Evolutionary conservation across 257 asterid genomes (phyloP).

Genomic region (Phtheirospermum japonicum): DNA sequence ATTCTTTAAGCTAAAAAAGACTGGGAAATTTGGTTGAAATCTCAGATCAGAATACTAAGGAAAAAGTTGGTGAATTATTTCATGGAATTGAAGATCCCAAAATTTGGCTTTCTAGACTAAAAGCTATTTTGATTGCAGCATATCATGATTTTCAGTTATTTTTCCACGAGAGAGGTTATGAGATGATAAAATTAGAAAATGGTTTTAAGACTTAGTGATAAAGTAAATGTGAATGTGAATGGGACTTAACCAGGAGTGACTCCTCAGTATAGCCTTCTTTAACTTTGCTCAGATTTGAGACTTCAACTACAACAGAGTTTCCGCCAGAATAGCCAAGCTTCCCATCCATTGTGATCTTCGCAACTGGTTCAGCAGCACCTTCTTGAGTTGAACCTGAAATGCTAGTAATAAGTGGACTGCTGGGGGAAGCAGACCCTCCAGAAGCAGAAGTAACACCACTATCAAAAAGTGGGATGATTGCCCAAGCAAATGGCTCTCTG

Average conservation of each 20-base stretch:
- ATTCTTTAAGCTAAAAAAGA: too few relatives aligned
- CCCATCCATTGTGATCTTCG: conserved; percentile 85
- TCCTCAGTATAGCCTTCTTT: conserved; percentile 98
- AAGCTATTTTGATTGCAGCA: conserved; percentile 15
- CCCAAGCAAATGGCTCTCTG: conserved; percentile 96
- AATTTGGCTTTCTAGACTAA: conserved; percentile 5
- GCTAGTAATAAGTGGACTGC: conserved; percentile 89
- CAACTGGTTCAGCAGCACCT: conserved; percentile 64
- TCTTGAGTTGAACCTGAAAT: conserved; percentile 75
- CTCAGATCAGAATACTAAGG: neutral
- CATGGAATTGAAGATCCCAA: neutral
- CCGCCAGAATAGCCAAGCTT: conserved; percentile 84
- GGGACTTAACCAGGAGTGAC: conserved; percentile 73
- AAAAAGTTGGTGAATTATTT: neutral
- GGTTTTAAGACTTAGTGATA: neutral
- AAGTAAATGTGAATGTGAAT: conserved; percentile 9
- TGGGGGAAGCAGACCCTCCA: conserved; percentile 89
- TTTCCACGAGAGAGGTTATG: conserved; percentile 4
- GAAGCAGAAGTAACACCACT: conserved; percentile 68
- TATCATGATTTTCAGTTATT: neutral
- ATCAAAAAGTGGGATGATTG: conserved; percentile 94
- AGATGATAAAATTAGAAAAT: neutral
- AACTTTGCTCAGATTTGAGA: conserved; percentile 94
- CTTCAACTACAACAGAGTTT: conserved; percentile 92
- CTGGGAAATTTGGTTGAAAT: too few relatives aligned